Evolutionary conservation across 192 early-diverging fungal species (phyloP), one percentile per base, ranked within the genome.

Genomic region (Coemansia sp.): DNA sequence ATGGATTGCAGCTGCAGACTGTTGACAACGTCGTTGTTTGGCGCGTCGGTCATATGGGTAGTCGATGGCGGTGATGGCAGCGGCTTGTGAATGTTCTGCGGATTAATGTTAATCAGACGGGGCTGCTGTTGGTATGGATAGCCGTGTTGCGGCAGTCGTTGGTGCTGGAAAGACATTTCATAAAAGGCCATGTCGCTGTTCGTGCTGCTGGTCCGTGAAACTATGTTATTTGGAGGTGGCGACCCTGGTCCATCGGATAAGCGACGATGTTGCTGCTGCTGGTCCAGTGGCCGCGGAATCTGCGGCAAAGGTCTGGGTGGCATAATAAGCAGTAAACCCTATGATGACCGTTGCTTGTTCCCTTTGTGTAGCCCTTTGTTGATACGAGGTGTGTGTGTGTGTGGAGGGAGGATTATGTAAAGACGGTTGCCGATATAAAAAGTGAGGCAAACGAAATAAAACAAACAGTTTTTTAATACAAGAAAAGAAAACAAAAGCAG

Each of bases 281-380:
- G 42, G 54, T 56, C 54, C n/a, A 20, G 60, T 17, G 40, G 60
- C n/a, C 30, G 12, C 12, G 60, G 60, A 4, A 36, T 32, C 32
- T 20, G 60, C 28, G 60, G 60, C 18, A 61, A 25, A 10, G 60
- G 60, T 12, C 60, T 8, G 2, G 60, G 45, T 2, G 60, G 60
- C 60, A 61, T 61, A 25, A 11, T 2, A 61, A 61, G 30, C 18
- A 6, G 30, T 31, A 30, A n/a, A n/a, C n/a, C n/a, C n/a, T n/a
- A n/a, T n/a, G n/a, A n/a, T n/a, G n/a, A n/a, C n/a, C n/a, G n/a
- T n/a, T n/a, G n/a, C n/a, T n/a, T n/a, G n/a, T n/a, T 3, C 10
- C 42, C 16, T 11, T 45, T 45, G 3, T 45, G 8, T 45, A 7
- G 2, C 42, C 16, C 42, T n/a, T n/a, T n/a, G n/a, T n/a, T n/a